A percentile compares a stretch with the other conserved stretches of the same genome.
Conservation (phyloP, 495 filamentous ascomycete species). For the Tuber umbilicatum region DNA sequence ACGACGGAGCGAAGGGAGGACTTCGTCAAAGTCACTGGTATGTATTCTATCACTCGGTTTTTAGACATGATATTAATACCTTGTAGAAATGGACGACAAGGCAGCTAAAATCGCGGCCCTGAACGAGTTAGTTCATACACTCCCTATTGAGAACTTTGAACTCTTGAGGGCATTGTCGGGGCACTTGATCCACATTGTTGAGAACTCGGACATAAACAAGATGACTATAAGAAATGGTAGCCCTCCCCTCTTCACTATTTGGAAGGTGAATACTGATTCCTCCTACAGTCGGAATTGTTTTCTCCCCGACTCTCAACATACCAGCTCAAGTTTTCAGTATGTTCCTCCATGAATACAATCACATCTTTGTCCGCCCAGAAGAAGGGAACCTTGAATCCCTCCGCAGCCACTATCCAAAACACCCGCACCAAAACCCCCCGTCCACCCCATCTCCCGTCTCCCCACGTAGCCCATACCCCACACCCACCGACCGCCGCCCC, state of each 20-base stretch:
- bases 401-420: background rate
- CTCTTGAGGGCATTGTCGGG: conserved; percentile 74
- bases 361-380: conserved; percentile 69
- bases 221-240: conserved; percentile 83
- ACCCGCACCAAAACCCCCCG: conserved; percentile 15
- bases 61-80: conserved; percentile 14
- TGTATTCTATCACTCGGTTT: conserved; percentile 36
- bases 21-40: conserved; percentile 78
- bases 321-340: conserved; percentile 88
- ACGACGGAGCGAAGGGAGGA: conserved; percentile 85
- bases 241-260: background rate
- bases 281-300: conserved; percentile 75
- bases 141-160: conserved; percentile 72
- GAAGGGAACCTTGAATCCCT: conserved; percentile 46
- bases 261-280: conserved; percentile 11
- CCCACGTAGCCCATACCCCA: conserved; percentile 23
- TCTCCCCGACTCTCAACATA: conserved; percentile 96
- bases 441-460: conserved; percentile 12
- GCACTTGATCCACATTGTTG: conserved; percentile 82
- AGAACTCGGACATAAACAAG: conserved; percentile 85
- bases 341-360: conserved; percentile 83
- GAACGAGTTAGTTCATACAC: conserved; percentile 71
- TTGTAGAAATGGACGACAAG: conserved; percentile 58
- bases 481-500: conserved; percentile 1
- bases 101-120: conserved; percentile 75